These are phyloP conservation scores for Lipomyces chichibuensis DNA, from an alignment of 805 yeast genomes.

Conservation along the genomic window DNA sequence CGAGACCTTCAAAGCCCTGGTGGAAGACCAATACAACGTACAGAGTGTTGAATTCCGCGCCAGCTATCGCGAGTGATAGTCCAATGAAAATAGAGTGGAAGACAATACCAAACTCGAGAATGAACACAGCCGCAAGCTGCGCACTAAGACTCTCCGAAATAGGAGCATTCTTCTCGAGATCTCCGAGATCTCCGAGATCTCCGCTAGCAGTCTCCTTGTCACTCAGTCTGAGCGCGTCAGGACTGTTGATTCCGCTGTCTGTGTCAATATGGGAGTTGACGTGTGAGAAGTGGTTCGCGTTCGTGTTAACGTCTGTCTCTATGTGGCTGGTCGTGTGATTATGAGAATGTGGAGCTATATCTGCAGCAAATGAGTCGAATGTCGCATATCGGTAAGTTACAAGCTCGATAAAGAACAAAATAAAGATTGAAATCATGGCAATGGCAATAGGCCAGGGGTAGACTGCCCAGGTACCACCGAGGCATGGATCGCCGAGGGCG, in stretches of 20 bases:
- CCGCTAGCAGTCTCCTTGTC: slow-evolving; percentile 8
- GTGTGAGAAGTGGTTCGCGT: slow-evolving; percentile 29
- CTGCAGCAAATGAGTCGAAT: slow-evolving; percentile 16
- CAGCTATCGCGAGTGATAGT: slow-evolving; percentile 73
- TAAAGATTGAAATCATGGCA: slow-evolving; percentile 52
- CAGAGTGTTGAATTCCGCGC: slow-evolving; percentile 70
- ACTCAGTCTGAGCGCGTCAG: slow-evolving; percentile 14
- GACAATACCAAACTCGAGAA: slow-evolving; percentile 76
- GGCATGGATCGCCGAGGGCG: slow-evolving; percentile 30
- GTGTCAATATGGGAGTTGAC: slow-evolving; percentile 34
- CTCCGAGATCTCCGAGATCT: slow-evolving; percentile 4
- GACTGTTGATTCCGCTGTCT: slow-evolving; percentile 18
- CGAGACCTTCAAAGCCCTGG: slow-evolving; percentile 79
- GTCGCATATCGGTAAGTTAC: slow-evolving; percentile 49
- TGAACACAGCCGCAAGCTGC: slow-evolving; percentile 51
- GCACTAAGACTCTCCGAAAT: slow-evolving; percentile 23
- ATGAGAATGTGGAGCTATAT: neutral
- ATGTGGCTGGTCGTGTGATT: neutral
- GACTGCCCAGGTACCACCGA: slow-evolving; percentile 47
- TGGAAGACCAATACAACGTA: slow-evolving; percentile 59
- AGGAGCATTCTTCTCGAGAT: slow-evolving; percentile 17
- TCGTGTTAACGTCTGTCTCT: slow-evolving; percentile 12
- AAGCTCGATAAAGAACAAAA: slow-evolving; percentile 55
- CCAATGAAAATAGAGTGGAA: slow-evolving; percentile 87
- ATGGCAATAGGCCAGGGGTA: slow-evolving; percentile 65